These are phyloP conservation scores for Xylaria sp. DNA, from an alignment of 2,329 filamentous ascomycete genomes.

Conservation along the genomic window DNA sequence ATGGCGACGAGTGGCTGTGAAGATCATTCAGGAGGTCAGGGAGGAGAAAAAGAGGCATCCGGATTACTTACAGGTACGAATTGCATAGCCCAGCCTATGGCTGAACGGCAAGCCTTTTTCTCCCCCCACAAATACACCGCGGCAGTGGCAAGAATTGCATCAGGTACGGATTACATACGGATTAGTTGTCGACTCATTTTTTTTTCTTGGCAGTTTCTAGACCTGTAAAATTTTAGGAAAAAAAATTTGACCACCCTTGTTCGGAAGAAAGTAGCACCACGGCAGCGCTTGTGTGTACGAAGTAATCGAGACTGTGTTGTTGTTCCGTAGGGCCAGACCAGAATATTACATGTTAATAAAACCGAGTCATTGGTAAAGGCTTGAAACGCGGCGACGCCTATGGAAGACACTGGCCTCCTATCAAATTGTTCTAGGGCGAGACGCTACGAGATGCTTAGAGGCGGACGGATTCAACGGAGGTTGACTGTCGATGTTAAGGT, in stretches of 20 bases:
- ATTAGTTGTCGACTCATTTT: neutral
- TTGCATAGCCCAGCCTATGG: neutral
- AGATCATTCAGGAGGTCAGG: slow-evolving; percentile 25
- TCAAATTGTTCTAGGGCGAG: slow-evolving; percentile 17
- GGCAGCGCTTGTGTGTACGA: neutral
- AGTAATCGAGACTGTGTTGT: slow-evolving; percentile 11
- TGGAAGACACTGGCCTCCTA: slow-evolving; percentile 9
- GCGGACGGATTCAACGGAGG: neutral
- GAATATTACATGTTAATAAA: slow-evolving; percentile 4
- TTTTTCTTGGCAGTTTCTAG: neutral
- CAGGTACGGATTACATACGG: too few relatives aligned
- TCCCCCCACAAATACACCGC: slow-evolving; percentile 14
- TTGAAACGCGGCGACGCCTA: slow-evolving; percentile 26
- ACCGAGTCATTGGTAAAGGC: slow-evolving; percentile 19
- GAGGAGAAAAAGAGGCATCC: slow-evolving; percentile 15
- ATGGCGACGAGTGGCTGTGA: slow-evolving; percentile 15
- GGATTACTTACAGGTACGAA: too few relatives aligned
- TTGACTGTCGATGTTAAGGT: slow-evolving; percentile 18
- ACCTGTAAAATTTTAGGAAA: neutral
- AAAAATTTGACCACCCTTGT: slow-evolving; percentile 4
- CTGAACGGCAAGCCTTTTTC: neutral
- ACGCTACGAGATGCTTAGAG: too few relatives aligned
- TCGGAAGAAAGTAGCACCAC: slow-evolving; percentile 1
- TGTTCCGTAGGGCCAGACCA: neutral
- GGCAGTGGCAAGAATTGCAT: neutral